Percentiles rank a stretch among this genome's conserved stretches.
Evolutionary conservation across 2,329 filamentous ascomycete genomes (phyloP).

Genomic region (Claviceps spartinae): DNA sequence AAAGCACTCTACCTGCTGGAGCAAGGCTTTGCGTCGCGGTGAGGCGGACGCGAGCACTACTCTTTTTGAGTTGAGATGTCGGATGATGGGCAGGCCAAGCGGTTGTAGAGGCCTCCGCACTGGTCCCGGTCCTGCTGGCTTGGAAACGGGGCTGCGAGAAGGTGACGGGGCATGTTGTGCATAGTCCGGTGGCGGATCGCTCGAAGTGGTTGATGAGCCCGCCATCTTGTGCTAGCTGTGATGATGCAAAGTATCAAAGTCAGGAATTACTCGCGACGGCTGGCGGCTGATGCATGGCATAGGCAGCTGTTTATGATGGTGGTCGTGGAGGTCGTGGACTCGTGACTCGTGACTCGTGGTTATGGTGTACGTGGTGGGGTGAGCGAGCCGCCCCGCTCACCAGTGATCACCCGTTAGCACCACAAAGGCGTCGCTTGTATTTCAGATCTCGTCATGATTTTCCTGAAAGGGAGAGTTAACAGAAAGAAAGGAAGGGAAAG

Average conservation of each 20-base stretch:
- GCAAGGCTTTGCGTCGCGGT: conserved; percentile 68
- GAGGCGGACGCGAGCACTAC: conserved; percentile 86
- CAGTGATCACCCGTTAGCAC: too few relatives aligned
- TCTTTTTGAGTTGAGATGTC: conserved; percentile 60
- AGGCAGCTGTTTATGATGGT: too few relatives aligned
- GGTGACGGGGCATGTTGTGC: conserved; percentile 27
- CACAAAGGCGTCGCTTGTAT: too few relatives aligned
- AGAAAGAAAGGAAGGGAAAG: background rate
- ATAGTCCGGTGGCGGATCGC: conserved; percentile 28
- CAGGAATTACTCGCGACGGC: conserved; percentile 1
- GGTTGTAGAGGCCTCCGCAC: conserved; percentile 43
- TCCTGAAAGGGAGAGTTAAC: background rate
- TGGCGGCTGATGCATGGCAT: background rate
- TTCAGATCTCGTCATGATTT: too few relatives aligned
- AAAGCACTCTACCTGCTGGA: conserved; percentile 45
- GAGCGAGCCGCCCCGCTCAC: conserved; percentile 1
- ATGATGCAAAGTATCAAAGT: conserved; percentile 1
- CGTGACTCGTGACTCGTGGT: too few relatives aligned
- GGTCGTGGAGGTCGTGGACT: background rate
- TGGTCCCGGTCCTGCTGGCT: conserved; percentile 20
- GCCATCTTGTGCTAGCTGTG: background rate
- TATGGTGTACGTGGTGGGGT: background rate
- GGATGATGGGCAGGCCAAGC: conserved; percentile 68
- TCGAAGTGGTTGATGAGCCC: background rate
- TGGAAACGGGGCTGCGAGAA: conserved; percentile 12